Percentiles rank a stretch among this genome's conserved stretches.
Conservation (phyloP, 2,329 filamentous ascomycete genomes). For the Stylonectria norvegica region DNA sequence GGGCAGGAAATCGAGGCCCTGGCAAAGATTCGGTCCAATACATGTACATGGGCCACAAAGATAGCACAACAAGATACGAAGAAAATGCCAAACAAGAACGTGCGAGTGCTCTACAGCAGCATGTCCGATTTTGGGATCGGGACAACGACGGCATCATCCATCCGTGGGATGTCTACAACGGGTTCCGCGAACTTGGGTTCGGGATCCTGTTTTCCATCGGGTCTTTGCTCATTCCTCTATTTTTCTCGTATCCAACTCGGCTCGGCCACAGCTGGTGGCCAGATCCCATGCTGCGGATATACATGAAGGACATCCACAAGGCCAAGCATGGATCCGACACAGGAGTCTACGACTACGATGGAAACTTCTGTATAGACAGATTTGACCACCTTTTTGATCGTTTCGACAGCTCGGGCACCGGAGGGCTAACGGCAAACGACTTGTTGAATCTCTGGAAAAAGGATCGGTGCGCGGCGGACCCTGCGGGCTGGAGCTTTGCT, state of each 20-base stretch:
- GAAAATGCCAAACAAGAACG: not conserved
- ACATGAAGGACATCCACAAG: slow-evolving; percentile 38
- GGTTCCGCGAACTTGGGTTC: slow-evolving; percentile 41
- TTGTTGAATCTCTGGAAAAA: slow-evolving; percentile 36
- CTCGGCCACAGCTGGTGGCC: slow-evolving; percentile 34
- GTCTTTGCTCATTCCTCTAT: slow-evolving; percentile 39
- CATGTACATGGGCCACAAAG: not conserved
- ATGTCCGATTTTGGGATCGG: slow-evolving; percentile 40
- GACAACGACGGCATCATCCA: slow-evolving; percentile 39
- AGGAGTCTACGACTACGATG: slow-evolving; percentile 46
- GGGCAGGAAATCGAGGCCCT: not conserved
- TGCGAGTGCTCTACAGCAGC: slow-evolving; percentile 32
- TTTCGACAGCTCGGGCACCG: slow-evolving; percentile 38
- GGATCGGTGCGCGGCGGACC: slow-evolving; percentile 30
- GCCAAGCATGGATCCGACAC: slow-evolving; percentile 46
- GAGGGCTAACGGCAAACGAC: slow-evolving; percentile 34
- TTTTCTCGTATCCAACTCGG: slow-evolving; percentile 44
- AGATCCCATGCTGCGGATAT: slow-evolving; percentile 37
- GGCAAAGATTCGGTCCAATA: not conserved
- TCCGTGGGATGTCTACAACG: slow-evolving; percentile 37
- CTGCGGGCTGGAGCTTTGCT: slow-evolving; percentile 20
- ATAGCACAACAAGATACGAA: not conserved
- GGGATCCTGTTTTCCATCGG: slow-evolving; percentile 38
- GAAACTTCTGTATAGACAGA: slow-evolving; percentile 44
- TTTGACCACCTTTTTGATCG: slow-evolving; percentile 50